Conservation (phyloP, 805 yeast species). For the Candida mattraensis region DNA sequence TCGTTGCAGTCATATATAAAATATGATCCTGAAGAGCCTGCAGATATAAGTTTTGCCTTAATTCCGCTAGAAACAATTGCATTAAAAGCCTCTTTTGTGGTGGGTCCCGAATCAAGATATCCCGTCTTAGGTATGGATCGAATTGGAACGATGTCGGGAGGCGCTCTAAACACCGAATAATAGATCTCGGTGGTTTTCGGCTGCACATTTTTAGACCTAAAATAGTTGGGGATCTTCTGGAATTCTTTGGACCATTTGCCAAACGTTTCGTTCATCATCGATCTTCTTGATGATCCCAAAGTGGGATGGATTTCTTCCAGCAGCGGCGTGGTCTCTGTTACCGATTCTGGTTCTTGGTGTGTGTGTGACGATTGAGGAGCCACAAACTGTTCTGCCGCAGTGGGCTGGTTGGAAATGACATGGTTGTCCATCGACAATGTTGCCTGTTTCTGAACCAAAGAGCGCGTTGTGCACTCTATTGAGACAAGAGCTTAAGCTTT, state of each 20-base stretch:
- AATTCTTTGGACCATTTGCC: constrained; percentile 21
- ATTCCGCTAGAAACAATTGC: constrained; percentile 43
- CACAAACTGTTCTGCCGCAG: constrained; percentile 1
- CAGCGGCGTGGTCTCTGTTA: constrained; percentile 3
- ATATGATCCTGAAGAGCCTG: constrained; percentile 73
- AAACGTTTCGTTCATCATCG: constrained; percentile 11
- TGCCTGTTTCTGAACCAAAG: too few species aligned
- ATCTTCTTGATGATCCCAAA: neutral
- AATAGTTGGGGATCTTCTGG: constrained; percentile 13
- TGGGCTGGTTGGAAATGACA: constrained; percentile 5
- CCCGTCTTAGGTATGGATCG: constrained; percentile 27
- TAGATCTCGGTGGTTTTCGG: constrained; percentile 42
- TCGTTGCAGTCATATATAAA: constrained; percentile 44
- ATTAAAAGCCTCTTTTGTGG: constrained; percentile 35
- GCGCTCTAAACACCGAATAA: constrained; percentile 54
- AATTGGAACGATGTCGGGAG: constrained; percentile 32
- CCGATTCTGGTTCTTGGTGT: too few species aligned
- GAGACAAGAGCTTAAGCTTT: too few species aligned
- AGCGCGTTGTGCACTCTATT: too few species aligned
- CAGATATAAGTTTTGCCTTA: constrained; percentile 52
- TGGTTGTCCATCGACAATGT: constrained; percentile 1
- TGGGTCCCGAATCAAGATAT: constrained; percentile 28
- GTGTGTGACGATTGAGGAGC: neutral
- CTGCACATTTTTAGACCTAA: constrained; percentile 19
- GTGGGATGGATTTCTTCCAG: neutral